Base-by-base conservation (phyloP, 345 rosid genomes). In the Heritiera littoralis region DNA sequence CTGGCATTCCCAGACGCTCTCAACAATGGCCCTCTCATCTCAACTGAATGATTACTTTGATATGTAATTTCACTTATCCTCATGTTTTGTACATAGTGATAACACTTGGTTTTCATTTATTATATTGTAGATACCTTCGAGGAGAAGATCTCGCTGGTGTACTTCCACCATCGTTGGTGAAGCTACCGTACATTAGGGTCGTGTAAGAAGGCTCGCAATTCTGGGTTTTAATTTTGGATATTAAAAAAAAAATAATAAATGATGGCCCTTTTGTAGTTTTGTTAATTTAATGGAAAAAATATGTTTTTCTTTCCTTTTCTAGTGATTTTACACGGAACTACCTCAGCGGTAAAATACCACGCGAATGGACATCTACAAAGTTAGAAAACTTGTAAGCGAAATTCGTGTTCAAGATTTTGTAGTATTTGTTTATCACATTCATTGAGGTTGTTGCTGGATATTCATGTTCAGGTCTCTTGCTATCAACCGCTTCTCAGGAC, bases 291-390 rank as follows among this genome's bases (percentile, higher is more conserved):
- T 6, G 45, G 12, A n/a, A 13, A n/a, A 13, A 12, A 8, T 23
- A 2, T 35, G 3, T 63, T 43, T 63, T 14, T 51, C 55, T 77
- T 30, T 13, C 52, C 30, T 71, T 73, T 56, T 3, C 0, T 71
- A 89, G 92, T 59, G 82, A 85, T 79, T 66, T 87, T 35, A 2
- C 81, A 32, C 45, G 74, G 74, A 89, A 89, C 81, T 84, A 78
- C 70, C 85, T 89, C 32, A 80, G 58, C 70, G 92, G 92, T 48
- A 78, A 81, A 66, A 84, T 89, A 80, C 92, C 92, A 14, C 74
- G 6, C 10, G 84, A 81, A 78, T 87, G 88, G 90, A 79, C 87
- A 73, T 82, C 91, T 20, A 23, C 64, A 56, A 18, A 68, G 40
- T 55, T 78, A 61, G 80, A 78, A 56, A 5, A 0, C 13, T 3